Percentiles rank a stretch among this genome's conserved stretches.
Conservation (phyloP, 352 stramenopile species). For the Lagenidium giganteum region DNA sequence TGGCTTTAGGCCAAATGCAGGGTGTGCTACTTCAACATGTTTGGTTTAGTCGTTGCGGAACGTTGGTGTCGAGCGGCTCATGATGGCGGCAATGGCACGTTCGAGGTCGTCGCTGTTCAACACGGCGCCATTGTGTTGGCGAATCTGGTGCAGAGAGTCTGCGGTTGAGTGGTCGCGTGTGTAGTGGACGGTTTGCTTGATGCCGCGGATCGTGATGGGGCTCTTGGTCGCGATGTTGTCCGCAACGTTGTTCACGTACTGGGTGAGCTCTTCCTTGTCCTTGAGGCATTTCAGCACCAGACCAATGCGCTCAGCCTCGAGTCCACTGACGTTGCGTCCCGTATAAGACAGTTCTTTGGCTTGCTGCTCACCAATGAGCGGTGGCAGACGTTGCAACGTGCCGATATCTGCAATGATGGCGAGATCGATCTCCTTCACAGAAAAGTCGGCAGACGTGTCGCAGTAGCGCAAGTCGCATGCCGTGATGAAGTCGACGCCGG, state of each 20-base stretch:
- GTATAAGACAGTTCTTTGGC: slow-evolving; percentile 76
- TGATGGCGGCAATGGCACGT: slow-evolving; percentile 43
- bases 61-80: slow-evolving; percentile 43
- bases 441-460: slow-evolving; percentile 63
- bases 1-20: no score
- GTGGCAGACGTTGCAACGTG: slow-evolving; percentile 69
- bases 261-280: slow-evolving; percentile 41
- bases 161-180: slow-evolving; percentile 63
- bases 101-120: slow-evolving; percentile 74
- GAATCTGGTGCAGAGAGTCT: slow-evolving; percentile 60
- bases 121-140: slow-evolving; percentile 66
- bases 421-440: slow-evolving; percentile 76
- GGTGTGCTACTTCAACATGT: no score
- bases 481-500: slow-evolving; percentile 73
- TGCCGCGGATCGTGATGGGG: slow-evolving; percentile 66
- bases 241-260: slow-evolving; percentile 37
- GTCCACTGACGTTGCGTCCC: slow-evolving; percentile 51
- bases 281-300: slow-evolving; percentile 59
- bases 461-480: slow-evolving; percentile 74
- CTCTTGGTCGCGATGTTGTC: slow-evolving; percentile 67
- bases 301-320: slow-evolving; percentile 54
- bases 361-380: slow-evolving; percentile 67
- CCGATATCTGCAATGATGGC: slow-evolving; percentile 79
- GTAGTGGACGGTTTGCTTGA: slow-evolving; percentile 78
- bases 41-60: slow-evolving; percentile 55